Conservation (phyloP, 345 rosid species). For the Erodium maritimum region DNA sequence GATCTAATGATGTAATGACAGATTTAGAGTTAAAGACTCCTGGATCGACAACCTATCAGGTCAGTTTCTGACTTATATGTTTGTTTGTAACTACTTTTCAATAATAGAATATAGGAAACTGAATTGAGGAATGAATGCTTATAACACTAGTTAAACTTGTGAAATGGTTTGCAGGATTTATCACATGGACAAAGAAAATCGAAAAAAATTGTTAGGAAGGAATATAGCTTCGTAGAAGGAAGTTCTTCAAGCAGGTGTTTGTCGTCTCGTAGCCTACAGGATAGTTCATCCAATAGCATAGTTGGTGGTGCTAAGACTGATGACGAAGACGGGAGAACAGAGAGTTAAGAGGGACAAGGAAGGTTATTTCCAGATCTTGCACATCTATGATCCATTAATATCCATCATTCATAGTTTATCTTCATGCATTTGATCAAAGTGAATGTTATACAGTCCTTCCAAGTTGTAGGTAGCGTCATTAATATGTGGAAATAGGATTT, state of each 20-base stretch:
- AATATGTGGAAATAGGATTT: neutral
- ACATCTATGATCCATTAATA: neutral
- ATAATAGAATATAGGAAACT: neutral
- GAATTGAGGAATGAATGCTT: no score
- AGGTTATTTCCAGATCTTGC: neutral
- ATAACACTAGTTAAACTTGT: neutral
- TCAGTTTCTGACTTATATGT: slow-evolving; percentile 9
- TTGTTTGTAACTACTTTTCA: neutral
- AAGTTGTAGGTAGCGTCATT: neutral
- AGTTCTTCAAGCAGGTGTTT: slow-evolving; percentile 63
- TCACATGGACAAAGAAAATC: slow-evolving; percentile 36
- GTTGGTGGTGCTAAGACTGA: slow-evolving; percentile 36
- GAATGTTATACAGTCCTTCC: neutral
- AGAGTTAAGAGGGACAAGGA: slow-evolving; percentile 3
- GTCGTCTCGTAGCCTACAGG: slow-evolving; percentile 54
- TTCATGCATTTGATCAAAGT: no score
- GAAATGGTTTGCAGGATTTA: slow-evolving; percentile 33
- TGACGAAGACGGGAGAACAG: slow-evolving; percentile 8
- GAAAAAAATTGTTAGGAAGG: slow-evolving; percentile 32
- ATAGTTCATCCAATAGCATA: slow-evolving; percentile 66
- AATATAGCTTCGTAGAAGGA: slow-evolving; percentile 27
- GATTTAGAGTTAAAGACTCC: slow-evolving; percentile 87
- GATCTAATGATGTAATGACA: slow-evolving; percentile 58
- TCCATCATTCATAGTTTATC: no score
- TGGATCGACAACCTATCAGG: slow-evolving; percentile 65